Base-by-base conservation (phyloP, 2,329 filamentous ascomycete genomes). In the Sordariomycetes sp. region DNA sequence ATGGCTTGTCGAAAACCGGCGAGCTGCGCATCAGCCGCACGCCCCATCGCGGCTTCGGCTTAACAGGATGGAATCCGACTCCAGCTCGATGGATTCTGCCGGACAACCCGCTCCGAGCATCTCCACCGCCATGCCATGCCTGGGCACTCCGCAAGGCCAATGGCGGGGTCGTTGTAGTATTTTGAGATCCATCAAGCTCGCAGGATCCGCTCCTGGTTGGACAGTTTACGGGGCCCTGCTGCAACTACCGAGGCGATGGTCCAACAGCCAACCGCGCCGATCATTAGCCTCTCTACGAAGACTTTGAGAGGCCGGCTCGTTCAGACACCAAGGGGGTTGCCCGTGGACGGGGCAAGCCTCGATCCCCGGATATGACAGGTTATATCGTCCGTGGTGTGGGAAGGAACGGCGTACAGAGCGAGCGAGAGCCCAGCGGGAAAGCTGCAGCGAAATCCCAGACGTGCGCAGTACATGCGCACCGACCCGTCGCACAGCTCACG, bases 21-120 rank as follows among this genome's bases (percentile, higher is more conserved):
- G 34, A 40, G 22, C 53, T 40, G n/a, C 53, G 34, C 53, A 43
- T 54, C 53, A 54, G 53, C 53, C 34, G 53, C 53, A 54, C 53
- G 34, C 34, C 51, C 34, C 53, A 24, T 54, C 37, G 18, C 34
- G 20, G 20, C 53, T 35, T 54, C 20, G 22, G 32, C 10, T 22
- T 50, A 12, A 22, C 46, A 50, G 20, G 46, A 50, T 10, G 22
- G 20, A 48, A 20, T 24, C 46, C 20, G 46, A 50, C 22, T 22
- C 46, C 11, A 50, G 8, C 28, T 24, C 46, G 6, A 50, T 24
- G n/a, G n/a, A 24, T 50, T 50, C 22, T 11, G n/a, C n/a, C 46
- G 8, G 20, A 24, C 28, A 32, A 32, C 4, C 28, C 4, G 4
- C 28, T 4, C 8, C 28, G 4, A 32, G 8, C 4, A 8, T 32